Base-by-base conservation (phyloP, 2,329 filamentous ascomycete genomes). In the Gremmenia infestans region DNA sequence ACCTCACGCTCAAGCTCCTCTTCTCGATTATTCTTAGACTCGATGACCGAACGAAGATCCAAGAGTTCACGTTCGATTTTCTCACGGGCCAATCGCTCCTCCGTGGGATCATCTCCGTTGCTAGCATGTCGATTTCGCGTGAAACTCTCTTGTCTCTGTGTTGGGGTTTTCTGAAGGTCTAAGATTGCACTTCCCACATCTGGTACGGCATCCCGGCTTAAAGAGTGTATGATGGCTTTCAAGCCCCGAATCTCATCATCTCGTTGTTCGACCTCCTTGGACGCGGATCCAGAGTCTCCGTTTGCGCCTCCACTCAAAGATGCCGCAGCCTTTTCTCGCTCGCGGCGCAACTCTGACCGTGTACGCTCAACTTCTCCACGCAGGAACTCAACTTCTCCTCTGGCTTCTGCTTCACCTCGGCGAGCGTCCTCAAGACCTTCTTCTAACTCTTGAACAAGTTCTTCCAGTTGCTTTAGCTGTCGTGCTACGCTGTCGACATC, bases 171-270 rank as follows among this genome's bases (percentile, higher is more conserved):
- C 50, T 69, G 62, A 7, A 60, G 47, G 35, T 72, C 69, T 37
- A 53, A 22, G 25, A 42, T 50, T 17, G 60, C 40, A 43, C 42
- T 59, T 36, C 42, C 59, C 7, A 57, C 59, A 50, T 71, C 69
- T 43, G 68, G 67, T n/a, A 67, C 62, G 11, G 86, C 82, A 63
- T 90, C 90, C 59, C 91, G 82, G 71, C 91, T 96, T 39, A 99
- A 79, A 17, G 91, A 96, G 73, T 97, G 93, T 58, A 99, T 97
- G 69, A 99, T 97, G 45, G 94, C 93, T 73, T 97, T 99, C 62
- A 99, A 81, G 48, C 94, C 94, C 60, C 93, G 83, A 67, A 99
- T 97, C 75, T 99, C 94, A 66, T 99, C 94, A 67, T 99, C 93
- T 70, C 95, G 94, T 69, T 96, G 89, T 69, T 95, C 91, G 32